Evolutionary conservation across 192 early-diverging fungal species (phyloP), one percentile per base, ranked within the genome.

Genomic region (Spinellus fusiger): DNA sequence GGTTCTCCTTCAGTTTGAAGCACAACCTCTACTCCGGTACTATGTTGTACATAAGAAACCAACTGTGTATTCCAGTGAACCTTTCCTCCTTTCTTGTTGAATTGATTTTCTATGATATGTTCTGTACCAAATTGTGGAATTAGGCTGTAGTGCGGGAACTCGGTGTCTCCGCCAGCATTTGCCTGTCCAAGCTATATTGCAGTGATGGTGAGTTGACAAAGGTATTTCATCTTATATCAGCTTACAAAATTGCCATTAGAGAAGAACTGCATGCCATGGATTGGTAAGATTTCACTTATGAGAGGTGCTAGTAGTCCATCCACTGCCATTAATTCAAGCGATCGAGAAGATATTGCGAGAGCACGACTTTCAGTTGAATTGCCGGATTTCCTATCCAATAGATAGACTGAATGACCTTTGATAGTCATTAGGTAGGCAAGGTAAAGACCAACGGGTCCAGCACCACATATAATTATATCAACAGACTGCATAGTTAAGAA

Each of bases 381-480:
- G 1, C 50, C 37, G 5, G 26, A 25, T 1, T 54, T 59, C 15
- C 34, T 49, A 40, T 66, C 64, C 5, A 66, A 28, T 20, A 57
- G n/a, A 28, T 40, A 51, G 35, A 58, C 50, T 6, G 56, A 47
- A 32, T 66, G 64, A 0, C 64, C 64, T 16, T 33, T 25, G 29
- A 37, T 52, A 3, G 50, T 51, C 40, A 66, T 59, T 23, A 53
- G 22, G 12, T 66, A 59, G 5, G 56, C 57, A 48, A 66, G 54
- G 2, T 54, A 66, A 3, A 37, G 50, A 40, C 64, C 64, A 13
- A 66, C 64, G 1, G 64, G 64, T 18, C 64, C 64, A 15, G 64
- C 64, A 16, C 64, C 64, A 28, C 57, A 53, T n/a, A 66, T 49
- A 49, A 66, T n/a, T n/a, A 66, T 38, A 23, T 66, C 64, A 12